Base-by-base conservation (phyloP, 208 protist genomes). In the Leishmania amazonensis region DNA sequence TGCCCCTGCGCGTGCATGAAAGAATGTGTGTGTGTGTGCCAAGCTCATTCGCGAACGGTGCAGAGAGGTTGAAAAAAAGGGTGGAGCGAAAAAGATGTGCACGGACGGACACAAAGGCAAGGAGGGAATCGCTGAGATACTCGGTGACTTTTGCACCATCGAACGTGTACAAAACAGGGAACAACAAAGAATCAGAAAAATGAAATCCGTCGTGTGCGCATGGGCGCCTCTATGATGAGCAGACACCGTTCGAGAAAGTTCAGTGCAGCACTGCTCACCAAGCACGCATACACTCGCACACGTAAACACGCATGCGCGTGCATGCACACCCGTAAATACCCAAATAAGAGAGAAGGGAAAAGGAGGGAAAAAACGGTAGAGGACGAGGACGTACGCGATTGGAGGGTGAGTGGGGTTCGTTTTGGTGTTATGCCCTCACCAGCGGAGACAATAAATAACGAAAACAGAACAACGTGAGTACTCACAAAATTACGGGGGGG, bases 131-230 rank as follows among this genome's bases (percentile, higher is more conserved):
- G 51, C 15, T 54, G 15, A 21, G 1, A 54, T 54, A 5, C 51
- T 15, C 51, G 17, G 15, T 54, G 15, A 54, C 15, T 8, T 15
- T 15, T 54, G 51, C 51, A 6, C 17, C 40, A 75, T 73, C 15
- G 38, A 76, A 28, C 11, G 40, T 24, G 21, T 2, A 31, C 13
- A 17, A n/a, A 6, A 9, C 49, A 51, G 11, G 45, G 19, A 40
- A 40, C 31, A 73, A 82, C 47, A n/a, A 72, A 5, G 8, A 49
- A 57, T 47, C 40, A 45, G 17, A 57, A 80, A 45, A 76, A 68
- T 19, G 54, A 64, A 9, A 38, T 24, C 74, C n/a, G 31, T 67
- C 42, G 62, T 15, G 57, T 45, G 51, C 51, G 51, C 51, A 21
- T 54, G 15, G 17, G 51, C 17, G 21, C 21, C 51, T 54, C n/a